Evolutionary conservation across 768 basidiomycete species (phyloP).

Genomic region (Mycena olivaceomarginata): DNA sequence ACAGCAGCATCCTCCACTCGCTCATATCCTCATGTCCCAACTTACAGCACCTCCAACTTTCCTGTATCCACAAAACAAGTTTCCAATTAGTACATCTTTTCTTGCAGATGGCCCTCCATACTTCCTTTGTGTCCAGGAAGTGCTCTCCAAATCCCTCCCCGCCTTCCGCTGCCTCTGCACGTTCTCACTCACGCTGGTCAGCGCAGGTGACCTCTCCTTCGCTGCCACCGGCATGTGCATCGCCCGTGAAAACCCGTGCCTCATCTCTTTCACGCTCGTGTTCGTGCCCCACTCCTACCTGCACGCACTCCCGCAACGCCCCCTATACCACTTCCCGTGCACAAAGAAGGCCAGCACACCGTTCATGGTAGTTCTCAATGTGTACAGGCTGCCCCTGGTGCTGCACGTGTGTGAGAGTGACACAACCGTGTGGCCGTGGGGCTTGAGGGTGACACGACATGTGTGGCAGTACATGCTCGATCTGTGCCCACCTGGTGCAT

Average conservation of each 20-base stretch:
- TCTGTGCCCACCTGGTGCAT: conserved; percentile 61
- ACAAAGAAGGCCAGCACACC: conserved; percentile 68
- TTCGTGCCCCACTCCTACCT: conserved; percentile 76
- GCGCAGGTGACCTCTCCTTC: conserved; percentile 74
- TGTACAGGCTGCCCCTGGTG: conserved; percentile 77
- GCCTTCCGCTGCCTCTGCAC: conserved; percentile 78
- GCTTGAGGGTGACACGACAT: conserved; percentile 62
- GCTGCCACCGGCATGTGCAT: conserved; percentile 73
- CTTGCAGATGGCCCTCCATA: neutral
- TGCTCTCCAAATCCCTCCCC: conserved; percentile 78
- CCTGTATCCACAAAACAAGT: conserved; percentile 81
- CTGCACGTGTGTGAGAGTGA: conserved; percentile 72
- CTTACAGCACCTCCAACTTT: conserved; percentile 77
- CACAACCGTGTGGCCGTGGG: conserved; percentile 68
- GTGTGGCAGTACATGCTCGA: conserved; percentile 55
- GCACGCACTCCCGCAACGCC: conserved; percentile 68
- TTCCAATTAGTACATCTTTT: conserved; percentile 78
- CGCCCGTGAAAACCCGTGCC: conserved; percentile 79
- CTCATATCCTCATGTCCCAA: conserved; percentile 81
- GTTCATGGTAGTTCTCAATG: conserved; percentile 75
- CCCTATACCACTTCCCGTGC: conserved; percentile 63
- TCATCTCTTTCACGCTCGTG: conserved; percentile 77
- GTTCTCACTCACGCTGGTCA: conserved; percentile 79
- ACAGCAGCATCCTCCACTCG: conserved; percentile 81
- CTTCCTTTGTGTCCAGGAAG: conserved; percentile 62